phyloP scores from a whole-genome alignment of 768 basidiomycete species.

The Suillus spraguei region DNA sequence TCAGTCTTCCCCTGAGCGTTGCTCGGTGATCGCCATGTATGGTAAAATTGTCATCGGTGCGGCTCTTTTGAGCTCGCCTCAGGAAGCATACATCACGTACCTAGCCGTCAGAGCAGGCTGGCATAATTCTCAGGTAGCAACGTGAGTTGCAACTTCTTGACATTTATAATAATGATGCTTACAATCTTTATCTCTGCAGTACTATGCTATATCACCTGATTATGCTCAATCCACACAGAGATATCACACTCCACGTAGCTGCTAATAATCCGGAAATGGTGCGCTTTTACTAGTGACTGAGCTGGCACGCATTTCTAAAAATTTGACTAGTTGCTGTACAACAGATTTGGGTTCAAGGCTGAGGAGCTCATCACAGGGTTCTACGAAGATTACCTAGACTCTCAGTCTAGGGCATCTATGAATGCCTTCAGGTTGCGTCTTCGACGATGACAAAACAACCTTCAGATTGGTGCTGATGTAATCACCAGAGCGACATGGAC shows the following conservation, averaged over 20 bases:
- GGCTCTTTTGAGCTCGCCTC: constrained; percentile 76
- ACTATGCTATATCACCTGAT: constrained; percentile 81
- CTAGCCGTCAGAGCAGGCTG: constrained; percentile 78
- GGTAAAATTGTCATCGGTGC: constrained; percentile 72
- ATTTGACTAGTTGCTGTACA: constrained; percentile 67
- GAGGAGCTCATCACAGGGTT: constrained; percentile 84
- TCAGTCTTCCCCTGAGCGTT: constrained; percentile 67
- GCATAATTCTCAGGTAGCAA: constrained; percentile 80
- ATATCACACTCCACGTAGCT: constrained; percentile 84
- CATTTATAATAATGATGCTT: background rate
- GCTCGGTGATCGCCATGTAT: constrained; percentile 77
- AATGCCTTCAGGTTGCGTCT: constrained; percentile 81
- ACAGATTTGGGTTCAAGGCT: constrained; percentile 86
- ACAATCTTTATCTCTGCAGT: constrained; percentile 35
- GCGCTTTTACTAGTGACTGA: constrained; percentile 9
- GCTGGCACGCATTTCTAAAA: constrained; percentile 8
- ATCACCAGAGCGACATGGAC: background rate
- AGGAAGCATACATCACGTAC: constrained; percentile 84
- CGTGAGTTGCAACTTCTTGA: constrained; percentile 42
- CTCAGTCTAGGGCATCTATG: constrained; percentile 69
- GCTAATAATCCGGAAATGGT: constrained; percentile 83
- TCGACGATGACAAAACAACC: constrained; percentile 44
- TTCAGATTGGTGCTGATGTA: background rate
- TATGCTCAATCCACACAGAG: constrained; percentile 67
- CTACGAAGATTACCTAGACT: constrained; percentile 77